Evolutionary conservation across 805 yeast species (phyloP), one percentile per base, ranked within the genome.

Genomic region (Lipomyces anomalus): DNA sequence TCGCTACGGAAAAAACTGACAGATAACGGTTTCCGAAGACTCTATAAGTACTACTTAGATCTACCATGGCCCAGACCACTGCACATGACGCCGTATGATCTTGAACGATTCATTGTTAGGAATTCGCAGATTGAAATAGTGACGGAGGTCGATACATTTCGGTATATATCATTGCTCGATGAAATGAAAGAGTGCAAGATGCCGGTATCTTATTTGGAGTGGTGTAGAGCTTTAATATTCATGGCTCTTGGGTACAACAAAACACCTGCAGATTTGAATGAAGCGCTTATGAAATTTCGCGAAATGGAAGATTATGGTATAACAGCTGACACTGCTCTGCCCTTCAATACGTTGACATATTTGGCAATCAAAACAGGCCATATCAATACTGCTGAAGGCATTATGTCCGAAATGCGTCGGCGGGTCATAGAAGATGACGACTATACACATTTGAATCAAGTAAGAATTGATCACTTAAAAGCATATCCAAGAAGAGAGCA

Each of bases 11-110:
- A 33, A 40, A 16, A 22, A 20, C 17, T 22, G 49, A 21, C 22
- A 22, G 23, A 40, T n/a, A 37, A 21, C 4, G 55, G 43, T 5
- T 23, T 20, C 18, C 13, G 30, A 5, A 18, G 11, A 32, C 40
- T 41, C 9, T 51, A 47, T 42, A n/a, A 18, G 16, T 32, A 46
- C 36, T 66, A 65, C 47, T 33, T 55, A 11, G 22, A 42, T 1
- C 44, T 68, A 4, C 72, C 73, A 2, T 35, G 47, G 17, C 69
- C 67, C 9, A 61, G 61, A 26, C 67, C 70, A 4, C 40, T 50
- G 11, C 59, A 60, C 35, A 57, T 68, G 17, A 46, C 52, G 4
- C 49, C 60, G 1, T 48, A 40, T 6, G 66, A 67, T 44, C 53
- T 68, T 21, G 71, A 68, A 47, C 57, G 53, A 7, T 46, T 68